phyloP scores from a whole-genome alignment of 2,329 filamentous ascomycete species.

The Aspergillus fructus region DNA sequence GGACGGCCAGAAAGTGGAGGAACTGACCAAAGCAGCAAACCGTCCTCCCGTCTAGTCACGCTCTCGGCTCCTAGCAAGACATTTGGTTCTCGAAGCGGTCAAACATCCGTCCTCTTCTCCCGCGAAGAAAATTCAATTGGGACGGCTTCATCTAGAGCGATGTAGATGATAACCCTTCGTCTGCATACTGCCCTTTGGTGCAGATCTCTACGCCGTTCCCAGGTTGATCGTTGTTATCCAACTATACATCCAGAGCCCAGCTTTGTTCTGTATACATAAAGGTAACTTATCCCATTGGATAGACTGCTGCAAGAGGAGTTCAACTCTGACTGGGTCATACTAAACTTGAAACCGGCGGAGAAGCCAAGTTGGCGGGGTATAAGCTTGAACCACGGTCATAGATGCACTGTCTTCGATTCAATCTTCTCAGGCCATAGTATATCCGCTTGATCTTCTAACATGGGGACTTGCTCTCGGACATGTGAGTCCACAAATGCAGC shows the following conservation, averaged over 20 bases:
- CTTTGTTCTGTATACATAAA: constrained; percentile 4
- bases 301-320: neutral
- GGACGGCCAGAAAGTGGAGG: neutral
- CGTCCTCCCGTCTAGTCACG: constrained; percentile 4
- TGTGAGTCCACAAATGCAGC: too few species aligned
- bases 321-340: neutral
- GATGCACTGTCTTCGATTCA: neutral
- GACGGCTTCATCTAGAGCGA: neutral
- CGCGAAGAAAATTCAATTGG: constrained; percentile 4
- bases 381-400: neutral
- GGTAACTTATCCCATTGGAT: neutral
- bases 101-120: constrained; percentile 5
- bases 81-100: constrained; percentile 11
- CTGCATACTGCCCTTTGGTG: neutral
- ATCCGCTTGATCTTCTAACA: too few species aligned
- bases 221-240: neutral
- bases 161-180: neutral
- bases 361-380: neutral
- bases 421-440: neutral
- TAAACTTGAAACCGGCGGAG: neutral
- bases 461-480: too few species aligned
- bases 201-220: constrained; percentile 4
- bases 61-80: constrained; percentile 8
- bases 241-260: constrained; percentile 1
- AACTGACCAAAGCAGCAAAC: constrained; percentile 2